Evolutionary conservation across 208 protist genomes (phyloP), one percentile per base, ranked within the genome.

Genomic region (Blastocrithidia nonstop): DNA sequence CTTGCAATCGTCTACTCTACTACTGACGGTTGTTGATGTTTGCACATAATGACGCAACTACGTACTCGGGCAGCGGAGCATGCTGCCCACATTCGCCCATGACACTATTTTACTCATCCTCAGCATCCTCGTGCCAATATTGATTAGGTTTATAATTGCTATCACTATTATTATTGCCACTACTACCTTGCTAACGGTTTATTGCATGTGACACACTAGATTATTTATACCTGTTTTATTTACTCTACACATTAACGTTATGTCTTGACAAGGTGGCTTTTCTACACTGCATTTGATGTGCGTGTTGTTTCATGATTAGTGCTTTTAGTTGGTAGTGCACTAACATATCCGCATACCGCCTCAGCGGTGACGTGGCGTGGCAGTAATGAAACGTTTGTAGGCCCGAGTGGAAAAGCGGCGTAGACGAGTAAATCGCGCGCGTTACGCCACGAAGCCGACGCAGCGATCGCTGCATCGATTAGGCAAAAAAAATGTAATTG

Each of bases 311-410:
- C 68, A 67, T 78, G 0, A 92, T 42, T 65, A 66, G 75, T 41
- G 78, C 67, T 54, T 93, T 93, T 11, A 93, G 66, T 45, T 93
- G 84, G 32, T 93, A 80, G 48, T 93, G 84, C 11, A 93, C 84
- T 6, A 93, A 56, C 84, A 93, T 93, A 53, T 93, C 84, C 1
- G 84, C 70, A 50, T 88, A 89, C 0, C 84, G 75, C 2, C 84
- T 66, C 28, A 93, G 64, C 13, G 84, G 84, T 27, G 69, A 82
- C 13, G 84, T 93, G 61, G 77, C 88, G 66, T 93, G 84, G 16
- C 72, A 66, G 64, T 93, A 93, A 54, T 76, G 52, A 23, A 47
- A 57, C 15, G 84, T 93, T 42, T 85, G 61, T 6, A 93, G 64
- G 13, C 76, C 79, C 4, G 67, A 61, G 42, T 93, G 84, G 45